Evolutionary conservation across 495 filamentous ascomycete species (phyloP).

Genomic region (Cercophora scortea): DNA sequence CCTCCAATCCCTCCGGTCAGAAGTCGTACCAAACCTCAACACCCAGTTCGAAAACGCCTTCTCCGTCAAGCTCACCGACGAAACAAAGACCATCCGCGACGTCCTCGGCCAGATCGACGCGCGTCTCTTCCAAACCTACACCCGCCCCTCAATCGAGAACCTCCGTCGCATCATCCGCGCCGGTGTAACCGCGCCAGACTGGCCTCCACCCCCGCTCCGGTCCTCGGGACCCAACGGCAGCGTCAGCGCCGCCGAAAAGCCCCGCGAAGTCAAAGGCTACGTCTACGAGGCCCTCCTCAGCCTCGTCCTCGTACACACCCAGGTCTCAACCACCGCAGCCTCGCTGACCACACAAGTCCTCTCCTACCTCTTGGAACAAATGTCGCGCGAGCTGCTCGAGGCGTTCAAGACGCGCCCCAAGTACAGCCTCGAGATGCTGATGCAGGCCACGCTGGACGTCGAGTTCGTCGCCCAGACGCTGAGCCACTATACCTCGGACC

Average conservation of each 20-base stretch:
- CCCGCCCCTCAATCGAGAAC: slow-evolving; percentile 56
- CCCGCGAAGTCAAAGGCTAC: slow-evolving; percentile 73
- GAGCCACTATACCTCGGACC: slow-evolving; percentile 76
- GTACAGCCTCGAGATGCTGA: slow-evolving; percentile 72
- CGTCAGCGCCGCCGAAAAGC: slow-evolving; percentile 39
- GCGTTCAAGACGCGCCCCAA: slow-evolving; percentile 57
- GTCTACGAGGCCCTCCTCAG: slow-evolving; percentile 76
- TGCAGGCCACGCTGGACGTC: slow-evolving; percentile 95
- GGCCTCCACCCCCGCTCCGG: slow-evolving; percentile 45
- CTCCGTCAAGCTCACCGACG: slow-evolving; percentile 83
- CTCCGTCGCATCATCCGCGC: slow-evolving; percentile 57
- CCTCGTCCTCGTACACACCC: slow-evolving; percentile 84
- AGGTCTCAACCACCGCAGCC: slow-evolving; percentile 74
- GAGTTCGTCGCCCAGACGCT: slow-evolving; percentile 95
- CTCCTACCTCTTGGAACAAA: slow-evolving; percentile 70
- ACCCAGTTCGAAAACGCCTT: slow-evolving; percentile 83
- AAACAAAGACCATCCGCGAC: slow-evolving; percentile 81
- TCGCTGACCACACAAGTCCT: slow-evolving; percentile 67
- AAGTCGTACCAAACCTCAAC: slow-evolving; percentile 74
- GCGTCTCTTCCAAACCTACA: slow-evolving; percentile 85
- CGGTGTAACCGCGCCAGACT: slow-evolving; percentile 63
- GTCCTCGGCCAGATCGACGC: slow-evolving; percentile 83
- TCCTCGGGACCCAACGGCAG: too few relatives aligned
- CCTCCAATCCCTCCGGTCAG: slow-evolving; percentile 66
- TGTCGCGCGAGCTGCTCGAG: slow-evolving; percentile 60